phyloP scores from a whole-genome alignment of 176 grass and related monocot species.

The Secale cereale region DNA sequence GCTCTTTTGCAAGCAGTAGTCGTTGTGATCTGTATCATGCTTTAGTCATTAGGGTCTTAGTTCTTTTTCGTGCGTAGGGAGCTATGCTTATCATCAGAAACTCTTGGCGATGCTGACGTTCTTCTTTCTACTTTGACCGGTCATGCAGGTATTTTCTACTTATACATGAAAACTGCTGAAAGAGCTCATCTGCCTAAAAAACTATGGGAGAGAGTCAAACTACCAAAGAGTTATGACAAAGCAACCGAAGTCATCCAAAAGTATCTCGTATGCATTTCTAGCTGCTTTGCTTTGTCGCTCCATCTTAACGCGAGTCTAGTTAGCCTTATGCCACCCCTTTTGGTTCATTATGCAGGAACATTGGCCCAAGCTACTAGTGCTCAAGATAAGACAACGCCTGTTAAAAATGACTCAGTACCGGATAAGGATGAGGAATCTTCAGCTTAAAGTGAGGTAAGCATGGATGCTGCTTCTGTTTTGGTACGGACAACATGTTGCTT shows the following conservation, averaged over 20 bases:
- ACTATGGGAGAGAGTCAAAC: slow-evolving; percentile 92
- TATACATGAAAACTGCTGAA: slow-evolving; percentile 99
- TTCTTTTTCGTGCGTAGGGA: not conserved
- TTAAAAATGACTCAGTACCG: slow-evolving; percentile 98
- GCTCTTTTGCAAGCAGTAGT: not conserved
- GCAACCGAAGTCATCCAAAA: slow-evolving; percentile 83
- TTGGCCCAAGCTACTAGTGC: slow-evolving; percentile 96
- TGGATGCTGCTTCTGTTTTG: not conserved
- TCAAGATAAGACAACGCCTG: slow-evolving; percentile 88
- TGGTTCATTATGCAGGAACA: slow-evolving; percentile 54
- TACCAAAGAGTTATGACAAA: slow-evolving; percentile 90
- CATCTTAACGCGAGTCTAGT: not conserved
- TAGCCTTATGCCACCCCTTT: not conserved
- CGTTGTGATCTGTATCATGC: not conserved
- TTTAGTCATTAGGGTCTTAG: not conserved
- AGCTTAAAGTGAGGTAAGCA: slow-evolving; percentile 89
- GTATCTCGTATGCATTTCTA: slow-evolving; percentile 58
- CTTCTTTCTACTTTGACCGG: not conserved
- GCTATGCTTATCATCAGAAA: not conserved
- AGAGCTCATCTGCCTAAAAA: slow-evolving; percentile 90
- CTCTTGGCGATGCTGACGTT: not conserved
- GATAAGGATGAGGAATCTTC: slow-evolving; percentile 92
- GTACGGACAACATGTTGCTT: not conserved
- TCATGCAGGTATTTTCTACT: slow-evolving; percentile 77
- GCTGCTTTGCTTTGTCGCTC: not conserved